Conservation (phyloP, 2,329 filamentous ascomycete species). For the Pyricularia sp. region DNA sequence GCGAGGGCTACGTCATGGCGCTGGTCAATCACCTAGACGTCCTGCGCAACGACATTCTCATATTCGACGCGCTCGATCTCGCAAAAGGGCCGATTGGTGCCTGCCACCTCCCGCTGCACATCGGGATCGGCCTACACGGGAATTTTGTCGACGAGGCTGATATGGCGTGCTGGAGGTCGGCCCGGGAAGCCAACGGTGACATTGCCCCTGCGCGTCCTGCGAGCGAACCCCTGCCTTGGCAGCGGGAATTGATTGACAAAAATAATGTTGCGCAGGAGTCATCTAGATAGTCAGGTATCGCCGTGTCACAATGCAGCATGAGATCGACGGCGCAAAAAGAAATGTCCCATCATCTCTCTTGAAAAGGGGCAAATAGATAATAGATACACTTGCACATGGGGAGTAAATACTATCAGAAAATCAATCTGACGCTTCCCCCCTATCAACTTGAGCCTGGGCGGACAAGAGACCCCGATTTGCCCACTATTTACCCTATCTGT, state of each 20-base stretch:
- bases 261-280: not conserved
- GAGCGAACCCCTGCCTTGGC: conserved; percentile 28
- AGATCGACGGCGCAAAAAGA: no score
- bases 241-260: conserved; percentile 11
- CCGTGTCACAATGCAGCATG: not conserved
- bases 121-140: conserved; percentile 31
- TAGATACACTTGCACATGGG: no score
- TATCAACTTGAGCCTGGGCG: not conserved
- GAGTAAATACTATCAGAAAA: not conserved
- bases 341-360: no score
- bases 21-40: conserved; percentile 35
- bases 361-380: no score
- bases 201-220: conserved; percentile 28
- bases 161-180: conserved; percentile 30
- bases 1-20: conserved; percentile 40
- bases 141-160: conserved; percentile 32
- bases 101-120: conserved; percentile 29
- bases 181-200: conserved; percentile 23
- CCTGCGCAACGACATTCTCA: conserved; percentile 31
- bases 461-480: not conserved
- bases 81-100: conserved; percentile 27
- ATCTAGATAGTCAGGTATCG: not conserved
- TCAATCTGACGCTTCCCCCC: not conserved
- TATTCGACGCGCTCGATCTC: conserved; percentile 30
- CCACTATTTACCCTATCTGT: not conserved